phyloP scores from a whole-genome alignment of 805 yeast genomes.

The Spathaspora sp. region DNA sequence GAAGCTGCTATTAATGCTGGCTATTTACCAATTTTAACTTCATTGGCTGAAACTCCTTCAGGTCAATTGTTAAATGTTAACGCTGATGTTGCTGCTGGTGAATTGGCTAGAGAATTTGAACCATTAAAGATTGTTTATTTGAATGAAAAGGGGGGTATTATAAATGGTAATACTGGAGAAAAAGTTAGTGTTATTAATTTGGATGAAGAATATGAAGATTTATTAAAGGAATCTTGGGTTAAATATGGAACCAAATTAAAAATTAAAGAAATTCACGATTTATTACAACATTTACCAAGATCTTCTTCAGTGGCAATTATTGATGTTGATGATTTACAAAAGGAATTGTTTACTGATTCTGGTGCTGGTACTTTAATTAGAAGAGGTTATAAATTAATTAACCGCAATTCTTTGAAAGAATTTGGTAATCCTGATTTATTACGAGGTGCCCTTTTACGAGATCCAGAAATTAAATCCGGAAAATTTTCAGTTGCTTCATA shows the following conservation, averaged over 20 bases:
- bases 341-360: conserved; percentile 95
- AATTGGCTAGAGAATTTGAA: conserved; percentile 92
- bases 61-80: conserved; percentile 97
- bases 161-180: conserved; percentile 88
- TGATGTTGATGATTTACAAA: conserved; percentile 90
- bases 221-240: conserved; percentile 95
- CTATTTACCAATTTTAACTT: conserved; percentile 92
- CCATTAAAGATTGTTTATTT: conserved; percentile 95
- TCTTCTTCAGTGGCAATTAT: conserved; percentile 97
- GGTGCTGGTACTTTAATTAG: conserved; percentile 99
- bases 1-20: conserved; percentile 96
- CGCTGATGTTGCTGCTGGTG: conserved; percentile 99
- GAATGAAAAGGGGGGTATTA: conserved; percentile 96
- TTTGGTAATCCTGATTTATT: conserved; percentile 73
- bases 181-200: conserved; percentile 85
- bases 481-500: conserved; percentile 76
- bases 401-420: conserved; percentile 65
- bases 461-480: conserved; percentile 69
- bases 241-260: conserved; percentile 97
- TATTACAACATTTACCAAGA: conserved; percentile 90
- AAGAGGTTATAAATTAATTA: conserved; percentile 87
- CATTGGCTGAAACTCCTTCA: conserved; percentile 92
- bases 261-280: conserved; percentile 93
- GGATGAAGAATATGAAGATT: conserved; percentile 91
- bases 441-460: conserved; percentile 73